Evolutionary conservation across 2,329 filamentous ascomycete genomes (phyloP), one percentile per base, ranked within the genome.

Genomic region (Pyrenochaeta sp.): DNA sequence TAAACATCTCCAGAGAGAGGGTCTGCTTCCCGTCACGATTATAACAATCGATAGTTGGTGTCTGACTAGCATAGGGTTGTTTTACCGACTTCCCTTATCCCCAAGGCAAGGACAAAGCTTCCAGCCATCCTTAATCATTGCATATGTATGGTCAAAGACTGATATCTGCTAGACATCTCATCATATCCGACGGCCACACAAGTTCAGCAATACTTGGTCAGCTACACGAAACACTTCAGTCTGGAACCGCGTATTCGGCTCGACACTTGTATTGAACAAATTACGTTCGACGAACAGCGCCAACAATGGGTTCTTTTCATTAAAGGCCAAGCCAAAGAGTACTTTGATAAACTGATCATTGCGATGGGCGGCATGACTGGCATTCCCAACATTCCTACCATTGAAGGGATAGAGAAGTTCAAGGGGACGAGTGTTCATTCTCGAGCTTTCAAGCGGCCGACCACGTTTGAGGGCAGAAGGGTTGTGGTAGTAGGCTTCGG

Each of bases 401-500:
- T 72, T 12, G 54, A 68, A 44, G 61, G 62, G 3, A 32, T 66
- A 2, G 65, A 70, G 2, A 54, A 55, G 19, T 71, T 71, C 48
- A 44, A 46, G 25, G 65, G 65, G 8, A 43, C 8, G 3, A 62
- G 47, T 22, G 46, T 64, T 10, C 64, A 67, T 12, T 62, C 64
- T 1, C 57, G 52, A 48, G 53, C 45, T 3, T 68, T 67, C 50
- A 68, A 69, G 34, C 49, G 47, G 24, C 65, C 65, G 0, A 24
- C 32, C 51, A 44, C 66, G 3, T 68, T 60, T 19, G 8, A 28
- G 6, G 50, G 56, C 5, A 69, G 65, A 24, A 54, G 54, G 53
- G 64, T 72, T 36, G 56, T 72, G 59, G 65, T 72, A 5, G 61
- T 72, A 4, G 69, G 68, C 3, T 70, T 72, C 27, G 65, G 66